Conservation (phyloP, 768 basidiomycete genomes). For the Tylopilus vinaceipallidus region DNA sequence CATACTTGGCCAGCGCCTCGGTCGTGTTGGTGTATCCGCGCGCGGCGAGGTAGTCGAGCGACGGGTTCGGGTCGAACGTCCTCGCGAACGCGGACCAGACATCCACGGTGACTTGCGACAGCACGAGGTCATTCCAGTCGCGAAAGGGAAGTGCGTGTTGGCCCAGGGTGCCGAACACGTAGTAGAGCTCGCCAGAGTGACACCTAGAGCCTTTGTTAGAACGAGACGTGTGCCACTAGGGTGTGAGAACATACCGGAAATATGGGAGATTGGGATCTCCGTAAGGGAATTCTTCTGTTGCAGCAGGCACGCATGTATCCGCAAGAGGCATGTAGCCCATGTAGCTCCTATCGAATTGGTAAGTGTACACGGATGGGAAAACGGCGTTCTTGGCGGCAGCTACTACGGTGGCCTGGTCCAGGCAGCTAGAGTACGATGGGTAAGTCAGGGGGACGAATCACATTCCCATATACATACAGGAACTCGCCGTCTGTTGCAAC, state of each 20-base stretch:
- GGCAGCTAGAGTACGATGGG: constrained; percentile 4
- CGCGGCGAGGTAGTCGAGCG: constrained; percentile 38
- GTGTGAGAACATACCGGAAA: constrained; percentile 33
- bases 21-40: constrained; percentile 37
- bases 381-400: constrained; percentile 41
- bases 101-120: constrained; percentile 44
- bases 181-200: constrained; percentile 34
- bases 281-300: constrained; percentile 39
- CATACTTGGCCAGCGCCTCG: neutral
- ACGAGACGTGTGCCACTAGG: no score
- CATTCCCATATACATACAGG: neutral
- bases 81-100: constrained; percentile 48
- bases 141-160: constrained; percentile 42
- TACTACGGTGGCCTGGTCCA: constrained; percentile 49
- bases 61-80: constrained; percentile 47
- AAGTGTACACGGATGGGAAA: constrained; percentile 43
- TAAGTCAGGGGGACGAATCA: neutral
- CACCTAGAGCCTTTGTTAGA: constrained; percentile 8
- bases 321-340: constrained; percentile 45
- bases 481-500: constrained; percentile 11
- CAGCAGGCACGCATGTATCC: constrained; percentile 43
- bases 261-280: constrained; percentile 48
- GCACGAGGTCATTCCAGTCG: constrained; percentile 43
- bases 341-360: constrained; percentile 48
- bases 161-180: constrained; percentile 35